Evolutionary conservation across 208 protist genomes (phyloP).

Genomic region (Crithidia thermophila): DNA sequence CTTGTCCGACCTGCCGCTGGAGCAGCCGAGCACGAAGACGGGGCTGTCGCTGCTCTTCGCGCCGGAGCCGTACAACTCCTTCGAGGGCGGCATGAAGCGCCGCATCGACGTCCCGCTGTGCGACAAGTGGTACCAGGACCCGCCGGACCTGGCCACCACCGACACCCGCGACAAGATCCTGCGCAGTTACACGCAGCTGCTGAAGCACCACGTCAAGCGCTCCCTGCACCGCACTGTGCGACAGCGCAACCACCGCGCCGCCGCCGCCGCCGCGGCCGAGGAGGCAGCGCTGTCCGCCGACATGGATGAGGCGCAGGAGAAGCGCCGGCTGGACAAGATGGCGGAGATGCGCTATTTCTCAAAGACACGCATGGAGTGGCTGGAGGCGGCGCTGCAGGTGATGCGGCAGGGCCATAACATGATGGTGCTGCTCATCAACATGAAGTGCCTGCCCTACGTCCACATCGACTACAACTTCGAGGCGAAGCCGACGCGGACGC

Average conservation of each 20-base stretch:
- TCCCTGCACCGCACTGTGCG: conserved; percentile 92
- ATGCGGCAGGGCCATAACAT: conserved; percentile 99
- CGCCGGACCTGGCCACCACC: conserved; percentile 72
- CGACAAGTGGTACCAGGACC: conserved; percentile 98
- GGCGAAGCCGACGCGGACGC: conserved; percentile 99
- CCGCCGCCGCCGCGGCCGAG: conserved; percentile 6
- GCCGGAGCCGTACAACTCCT: conserved; percentile 97
- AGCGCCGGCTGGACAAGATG: conserved; percentile 93
- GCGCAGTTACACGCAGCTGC: conserved; percentile 99
- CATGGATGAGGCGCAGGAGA: conserved; percentile 23
- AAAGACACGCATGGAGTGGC: conserved; percentile 99
- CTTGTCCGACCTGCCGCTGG: conserved; percentile 87
- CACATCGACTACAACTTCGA: conserved; percentile 99
- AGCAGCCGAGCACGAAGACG: conserved; percentile 91
- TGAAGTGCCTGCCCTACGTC: conserved; percentile 99
- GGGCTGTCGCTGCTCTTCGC: conserved; percentile 98
- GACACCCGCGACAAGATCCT: conserved; percentile 93
- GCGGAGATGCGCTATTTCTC: conserved; percentile 99
- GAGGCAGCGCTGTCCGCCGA: conserved; percentile 6
- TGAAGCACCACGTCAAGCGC: conserved; percentile 99
- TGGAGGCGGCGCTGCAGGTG: conserved; percentile 99
- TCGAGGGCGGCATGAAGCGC: conserved; percentile 95
- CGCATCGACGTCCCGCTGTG: conserved; percentile 99
- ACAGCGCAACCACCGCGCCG: conserved; percentile 20
- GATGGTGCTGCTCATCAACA: conserved; percentile 99